phyloP scores from a whole-genome alignment of 2,329 filamentous ascomycete species.

The Stachybotrys chartarum region DNA sequence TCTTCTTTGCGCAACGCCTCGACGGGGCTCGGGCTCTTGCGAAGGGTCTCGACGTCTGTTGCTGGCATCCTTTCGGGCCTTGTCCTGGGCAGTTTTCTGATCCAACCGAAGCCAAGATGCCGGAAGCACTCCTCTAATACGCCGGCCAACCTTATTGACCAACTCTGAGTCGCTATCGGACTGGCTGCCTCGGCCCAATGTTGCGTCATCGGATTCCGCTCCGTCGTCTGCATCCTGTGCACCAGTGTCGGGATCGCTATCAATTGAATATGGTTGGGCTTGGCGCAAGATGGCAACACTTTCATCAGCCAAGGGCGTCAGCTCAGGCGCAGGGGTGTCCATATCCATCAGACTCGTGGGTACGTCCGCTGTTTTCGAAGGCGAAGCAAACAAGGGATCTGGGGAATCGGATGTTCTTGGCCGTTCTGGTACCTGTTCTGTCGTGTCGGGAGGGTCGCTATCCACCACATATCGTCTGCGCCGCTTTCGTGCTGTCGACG shows the following conservation, averaged over 20 bases:
- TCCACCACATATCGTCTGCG: conserved; percentile 20
- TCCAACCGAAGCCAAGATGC: conserved; percentile 62
- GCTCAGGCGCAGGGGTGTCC: not conserved
- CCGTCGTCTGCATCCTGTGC: conserved; percentile 4
- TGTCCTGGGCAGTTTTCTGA: conserved; percentile 31
- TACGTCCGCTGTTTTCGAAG: not conserved
- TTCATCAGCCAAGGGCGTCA: not conserved
- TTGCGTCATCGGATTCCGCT: conserved; percentile 2
- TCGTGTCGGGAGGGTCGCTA: conserved; percentile 21
- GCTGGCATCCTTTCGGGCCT: conserved; percentile 17
- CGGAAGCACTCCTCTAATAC: conserved; percentile 55
- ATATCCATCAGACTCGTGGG: not conserved
- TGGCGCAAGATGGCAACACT: not conserved
- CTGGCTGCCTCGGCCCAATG: conserved; percentile 15
- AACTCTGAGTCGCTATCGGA: conserved; percentile 34
- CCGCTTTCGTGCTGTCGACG: conserved; percentile 20
- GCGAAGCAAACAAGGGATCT: not conserved
- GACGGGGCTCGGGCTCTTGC: conserved; percentile 31
- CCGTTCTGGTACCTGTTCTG: not conserved
- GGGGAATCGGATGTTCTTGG: conserved; percentile 10
- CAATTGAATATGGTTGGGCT: conserved; percentile 5
- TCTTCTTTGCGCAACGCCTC: conserved; percentile 43
- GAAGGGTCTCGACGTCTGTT: conserved; percentile 22
- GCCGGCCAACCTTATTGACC: conserved; percentile 31
- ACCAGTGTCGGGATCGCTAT: conserved; percentile 17